Evolutionary conservation across 2,329 filamentous ascomycete genomes (phyloP), one percentile per base, ranked within the genome.

Genomic region (Cercospora sp.): DNA sequence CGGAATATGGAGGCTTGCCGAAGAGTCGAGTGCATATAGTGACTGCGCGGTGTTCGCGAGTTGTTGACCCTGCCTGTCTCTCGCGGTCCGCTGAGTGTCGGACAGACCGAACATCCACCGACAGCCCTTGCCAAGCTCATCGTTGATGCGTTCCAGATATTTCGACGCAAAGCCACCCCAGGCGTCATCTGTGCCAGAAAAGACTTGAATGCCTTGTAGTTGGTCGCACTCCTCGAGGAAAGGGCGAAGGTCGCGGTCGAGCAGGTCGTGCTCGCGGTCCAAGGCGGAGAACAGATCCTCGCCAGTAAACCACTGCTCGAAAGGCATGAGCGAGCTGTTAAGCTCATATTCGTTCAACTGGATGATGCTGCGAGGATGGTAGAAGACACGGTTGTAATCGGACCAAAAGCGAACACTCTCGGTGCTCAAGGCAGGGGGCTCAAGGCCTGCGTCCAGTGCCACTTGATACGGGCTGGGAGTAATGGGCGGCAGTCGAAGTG

Each of bases 171-270:
- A 80, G 68, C 83, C 79, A 70, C 82, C 78, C 83, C 83, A 84
- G 69, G 85, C 79, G 82, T 86, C 74, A 81, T 88, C 80, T 68
- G 85, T 76, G 69, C 85, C 77, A 72, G 86, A 77, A 75, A 88
- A 75, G 72, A 84, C 76, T 74, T 98, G 94, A 18, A 99, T 84
- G 0, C 91, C 94, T 79, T 97, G 94, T 81, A 98, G 85, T 65
- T 93, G 89, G 79, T 99, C 95, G 72, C 93, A 95, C 80, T 98
- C 95, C 81, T 99, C 95, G 2, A 90, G 88, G 77, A 97, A 97
- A 0, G 89, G 89, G 43, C 95, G 86, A 72, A 97, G 82, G 78
- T 99, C 94, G n/a, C 94, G 87, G 77, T 99, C 95, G 3, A 97
- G 82, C 5, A 98, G 80, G 74, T 97, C 94, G 72, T 94, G 88